A percentile compares a stretch with the other conserved stretches of the same genome.
phyloP scores from a whole-genome alignment of 352 stramenopile genomes.

The Blastocystis sp. region DNA sequence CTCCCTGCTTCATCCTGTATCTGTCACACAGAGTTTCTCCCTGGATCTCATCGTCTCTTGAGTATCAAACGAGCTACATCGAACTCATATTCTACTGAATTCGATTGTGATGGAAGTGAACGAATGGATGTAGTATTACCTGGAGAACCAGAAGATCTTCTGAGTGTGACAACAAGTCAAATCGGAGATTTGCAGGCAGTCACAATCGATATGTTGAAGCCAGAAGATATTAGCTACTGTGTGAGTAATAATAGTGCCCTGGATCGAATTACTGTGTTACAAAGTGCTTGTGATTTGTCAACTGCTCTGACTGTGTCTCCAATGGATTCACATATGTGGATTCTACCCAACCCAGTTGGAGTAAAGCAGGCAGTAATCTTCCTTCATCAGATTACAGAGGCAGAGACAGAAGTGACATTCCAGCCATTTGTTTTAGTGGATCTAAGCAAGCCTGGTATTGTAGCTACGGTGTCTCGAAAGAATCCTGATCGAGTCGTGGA shows the following conservation, averaged over 20 bases:
- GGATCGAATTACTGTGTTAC: background rate
- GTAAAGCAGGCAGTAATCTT: background rate
- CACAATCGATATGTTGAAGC: background rate
- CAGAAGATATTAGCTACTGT: background rate
- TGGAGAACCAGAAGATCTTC: background rate
- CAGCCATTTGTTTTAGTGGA: background rate
- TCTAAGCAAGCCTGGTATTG: background rate
- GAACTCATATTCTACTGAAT: background rate
- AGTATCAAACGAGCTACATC: background rate
- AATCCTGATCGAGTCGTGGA: background rate
- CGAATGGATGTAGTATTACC: background rate
- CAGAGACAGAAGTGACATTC: background rate
- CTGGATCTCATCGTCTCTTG: background rate
- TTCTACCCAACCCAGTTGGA: background rate
- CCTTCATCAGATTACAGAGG: background rate
- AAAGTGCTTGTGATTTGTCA: background rate
- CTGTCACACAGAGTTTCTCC: background rate
- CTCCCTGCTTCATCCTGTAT: background rate
- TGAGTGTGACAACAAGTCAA: background rate
- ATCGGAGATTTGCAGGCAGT: background rate
- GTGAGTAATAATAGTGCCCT: constrained; percentile 14
- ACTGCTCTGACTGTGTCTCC: background rate
- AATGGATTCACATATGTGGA: background rate
- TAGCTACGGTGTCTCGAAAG: background rate
- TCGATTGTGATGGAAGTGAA: background rate